Evolutionary conservation across 208 protist genomes (phyloP).

Genomic region (Balamuthia mandrillaris): DNA sequence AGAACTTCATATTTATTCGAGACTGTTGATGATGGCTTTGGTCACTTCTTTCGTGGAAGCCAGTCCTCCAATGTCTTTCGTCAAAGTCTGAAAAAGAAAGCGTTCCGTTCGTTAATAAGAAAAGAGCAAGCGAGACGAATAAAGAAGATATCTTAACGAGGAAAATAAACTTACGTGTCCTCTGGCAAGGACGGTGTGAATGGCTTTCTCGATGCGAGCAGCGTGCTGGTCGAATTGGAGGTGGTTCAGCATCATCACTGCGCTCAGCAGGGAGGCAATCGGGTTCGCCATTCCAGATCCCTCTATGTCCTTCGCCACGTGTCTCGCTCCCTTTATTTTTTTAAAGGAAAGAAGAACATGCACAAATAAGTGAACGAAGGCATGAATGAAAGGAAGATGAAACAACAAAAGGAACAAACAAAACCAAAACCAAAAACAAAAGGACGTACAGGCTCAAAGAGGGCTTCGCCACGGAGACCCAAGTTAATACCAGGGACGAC

Average conservation of each 20-base stretch:
- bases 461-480: slow-evolving; percentile 16
- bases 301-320: slow-evolving; percentile 25
- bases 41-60: slow-evolving; percentile 53
- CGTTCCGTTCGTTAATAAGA: not conserved
- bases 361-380: not conserved
- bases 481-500: slow-evolving; percentile 36
- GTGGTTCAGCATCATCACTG: slow-evolving; percentile 46
- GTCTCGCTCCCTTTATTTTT: slow-evolving; percentile 57
- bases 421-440: not conserved
- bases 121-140: not conserved
- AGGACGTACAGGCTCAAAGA: slow-evolving; percentile 59
- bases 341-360: not conserved
- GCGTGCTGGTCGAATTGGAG: slow-evolving; percentile 33
- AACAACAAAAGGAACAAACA: no score
- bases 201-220: slow-evolving; percentile 37
- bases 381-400: no score
- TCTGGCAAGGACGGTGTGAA: not conserved
- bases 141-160: not conserved
- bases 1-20: no score
- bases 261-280: slow-evolving; percentile 42
- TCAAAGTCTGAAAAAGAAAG: not conserved
- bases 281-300: not conserved
- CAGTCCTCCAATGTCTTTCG: slow-evolving; percentile 53
- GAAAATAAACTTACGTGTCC: not conserved
- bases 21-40: slow-evolving; percentile 41